Percentiles rank a stretch among this genome's conserved stretches.
Evolutionary conservation across 1,139 yeast species (phyloP).

Genomic region (Zygosaccharomyces pseudobailii): DNA sequence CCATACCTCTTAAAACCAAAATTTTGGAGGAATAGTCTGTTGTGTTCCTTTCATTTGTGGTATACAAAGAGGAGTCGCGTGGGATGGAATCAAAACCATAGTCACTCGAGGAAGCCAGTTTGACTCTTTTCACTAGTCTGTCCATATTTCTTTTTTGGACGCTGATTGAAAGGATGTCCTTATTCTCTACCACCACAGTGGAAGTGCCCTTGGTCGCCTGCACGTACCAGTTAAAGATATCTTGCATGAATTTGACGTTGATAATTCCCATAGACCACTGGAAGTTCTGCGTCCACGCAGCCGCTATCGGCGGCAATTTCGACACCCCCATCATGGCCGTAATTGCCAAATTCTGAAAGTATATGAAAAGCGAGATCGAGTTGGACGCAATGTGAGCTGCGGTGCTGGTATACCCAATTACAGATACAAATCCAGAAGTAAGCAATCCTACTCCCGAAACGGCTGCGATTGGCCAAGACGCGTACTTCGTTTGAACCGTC

Average conservation of each 20-base stretch:
- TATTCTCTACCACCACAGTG: conserved; percentile 61
- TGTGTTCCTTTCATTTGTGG: conserved; percentile 65
- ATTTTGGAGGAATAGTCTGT: conserved; percentile 50
- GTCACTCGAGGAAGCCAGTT: conserved; percentile 29
- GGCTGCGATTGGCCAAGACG: conserved; percentile 96
- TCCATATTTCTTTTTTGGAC: conserved; percentile 56
- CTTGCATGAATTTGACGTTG: conserved; percentile 73
- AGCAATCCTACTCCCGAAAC: conserved; percentile 82
- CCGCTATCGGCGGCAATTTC: conserved; percentile 91
- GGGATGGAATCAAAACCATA: conserved; percentile 47
- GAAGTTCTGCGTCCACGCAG: conserved; percentile 97
- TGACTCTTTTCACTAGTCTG: conserved; percentile 24
- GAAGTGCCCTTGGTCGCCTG: conserved; percentile 94
- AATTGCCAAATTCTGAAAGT: conserved; percentile 90
- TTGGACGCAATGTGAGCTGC: conserved; percentile 97
- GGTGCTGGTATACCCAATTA: conserved; percentile 84
- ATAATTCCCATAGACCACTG: conserved; percentile 95
- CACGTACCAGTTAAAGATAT: conserved; percentile 87
- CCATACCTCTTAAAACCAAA: conserved; percentile 81
- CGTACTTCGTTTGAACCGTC: conserved; percentile 91
- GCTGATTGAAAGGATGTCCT: conserved; percentile 58
- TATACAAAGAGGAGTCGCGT: conserved; percentile 51
- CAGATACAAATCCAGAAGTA: conserved; percentile 81
- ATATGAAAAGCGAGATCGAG: conserved; percentile 84
- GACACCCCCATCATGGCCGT: conserved; percentile 96